Evolutionary conservation across 192 early-diverging fungal genomes (phyloP).

Genomic region (Rhizophagus prolifer): DNA sequence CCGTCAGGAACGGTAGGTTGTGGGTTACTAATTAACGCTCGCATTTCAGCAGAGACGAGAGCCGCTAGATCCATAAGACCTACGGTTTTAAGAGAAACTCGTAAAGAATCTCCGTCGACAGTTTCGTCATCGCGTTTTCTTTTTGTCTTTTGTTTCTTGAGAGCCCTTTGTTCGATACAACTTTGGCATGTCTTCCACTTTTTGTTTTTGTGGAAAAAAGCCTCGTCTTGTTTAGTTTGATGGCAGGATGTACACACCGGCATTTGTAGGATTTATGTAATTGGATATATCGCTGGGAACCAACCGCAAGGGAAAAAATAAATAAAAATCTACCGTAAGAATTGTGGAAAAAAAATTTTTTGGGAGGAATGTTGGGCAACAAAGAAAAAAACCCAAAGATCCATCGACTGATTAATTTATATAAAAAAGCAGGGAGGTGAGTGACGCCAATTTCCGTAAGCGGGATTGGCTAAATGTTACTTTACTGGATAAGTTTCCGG

Average conservation of each 20-base stretch:
- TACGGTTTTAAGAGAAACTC: slow-evolving; percentile 15
- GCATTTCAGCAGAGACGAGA: slow-evolving; percentile 14
- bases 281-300: slow-evolving; percentile 21
- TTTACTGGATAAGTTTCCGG: slow-evolving; percentile 10
- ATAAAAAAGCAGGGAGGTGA: neutral
- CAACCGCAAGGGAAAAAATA: slow-evolving; percentile 5
- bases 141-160: slow-evolving; percentile 25
- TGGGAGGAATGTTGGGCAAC: slow-evolving; percentile 15
- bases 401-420: neutral
- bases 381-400: neutral
- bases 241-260: slow-evolving; percentile 32
- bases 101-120: slow-evolving; percentile 4
- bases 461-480: slow-evolving; percentile 5
- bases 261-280: slow-evolving; percentile 14
- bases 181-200: slow-evolving; percentile 31
- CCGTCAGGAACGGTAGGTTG: slow-evolving; percentile 19
- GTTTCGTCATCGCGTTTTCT: slow-evolving; percentile 26
- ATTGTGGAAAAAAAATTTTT: neutral
- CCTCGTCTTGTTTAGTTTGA: slow-evolving; percentile 29
- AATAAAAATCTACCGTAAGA: neutral
- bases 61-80: slow-evolving; percentile 19
- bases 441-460: slow-evolving; percentile 4
- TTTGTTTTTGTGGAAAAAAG: slow-evolving; percentile 31
- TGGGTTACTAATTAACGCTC: slow-evolving; percentile 1
- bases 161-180: slow-evolving; percentile 27